phyloP scores from a whole-genome alignment of 1,284 basidiomycete genomes.

The Boletus sp. region DNA sequence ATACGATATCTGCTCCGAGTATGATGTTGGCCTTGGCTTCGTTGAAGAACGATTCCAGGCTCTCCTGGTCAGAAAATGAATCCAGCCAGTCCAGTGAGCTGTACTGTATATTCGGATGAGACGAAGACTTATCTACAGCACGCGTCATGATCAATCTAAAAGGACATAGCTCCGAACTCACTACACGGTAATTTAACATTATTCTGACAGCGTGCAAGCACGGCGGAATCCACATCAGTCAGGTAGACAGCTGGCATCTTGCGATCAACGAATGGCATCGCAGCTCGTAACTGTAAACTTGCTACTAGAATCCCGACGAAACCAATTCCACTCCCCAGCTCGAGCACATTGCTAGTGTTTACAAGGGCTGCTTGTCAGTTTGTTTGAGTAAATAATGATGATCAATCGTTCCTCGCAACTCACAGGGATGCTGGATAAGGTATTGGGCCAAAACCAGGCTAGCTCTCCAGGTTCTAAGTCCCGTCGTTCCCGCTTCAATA shows the following conservation, averaged over 20 bases:
- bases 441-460: conserved; percentile 68
- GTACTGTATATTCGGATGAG: conserved; percentile 49
- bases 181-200: conserved; percentile 69
- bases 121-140: conserved; percentile 53
- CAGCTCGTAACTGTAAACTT: conserved; percentile 48
- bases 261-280: conserved; percentile 18
- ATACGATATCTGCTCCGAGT: conserved; percentile 72
- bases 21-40: conserved; percentile 57
- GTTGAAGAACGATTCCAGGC: conserved; percentile 38
- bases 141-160: background rate
- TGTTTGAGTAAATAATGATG: background rate
- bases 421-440: conserved; percentile 59
- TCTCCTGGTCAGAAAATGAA: conserved; percentile 43
- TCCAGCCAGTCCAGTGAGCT: conserved; percentile 65
- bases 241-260: conserved; percentile 47
- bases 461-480: conserved; percentile 75
- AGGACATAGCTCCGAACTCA: conserved; percentile 40
- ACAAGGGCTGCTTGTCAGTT: conserved; percentile 51
- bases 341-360: conserved; percentile 53
- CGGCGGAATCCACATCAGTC: conserved; percentile 68
- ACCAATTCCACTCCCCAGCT: conserved; percentile 75
- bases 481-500: conserved; percentile 76
- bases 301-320: conserved; percentile 68
- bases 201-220: conserved; percentile 59
- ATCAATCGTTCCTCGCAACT: conserved; percentile 12